Percentiles rank a stretch among this genome's conserved stretches.
phyloP scores from a whole-genome alignment of 179 eudicot species.

The Carnegiea gigantea region DNA sequence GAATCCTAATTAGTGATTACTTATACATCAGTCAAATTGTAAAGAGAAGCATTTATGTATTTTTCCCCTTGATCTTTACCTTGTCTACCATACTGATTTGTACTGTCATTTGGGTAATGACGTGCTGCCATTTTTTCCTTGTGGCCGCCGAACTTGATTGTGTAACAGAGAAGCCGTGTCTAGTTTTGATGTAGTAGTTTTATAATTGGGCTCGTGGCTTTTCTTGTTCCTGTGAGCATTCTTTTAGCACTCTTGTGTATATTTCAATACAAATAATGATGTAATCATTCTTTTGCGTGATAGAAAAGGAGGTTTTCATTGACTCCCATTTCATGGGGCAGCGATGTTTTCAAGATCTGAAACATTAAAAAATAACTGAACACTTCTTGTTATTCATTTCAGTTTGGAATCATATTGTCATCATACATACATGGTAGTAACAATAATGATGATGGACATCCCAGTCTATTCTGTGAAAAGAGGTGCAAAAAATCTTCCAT shows the following conservation, averaged over 20 bases:
- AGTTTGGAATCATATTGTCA: too few species aligned
- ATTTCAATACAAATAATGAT: not conserved
- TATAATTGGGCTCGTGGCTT: not conserved
- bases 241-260: not conserved
- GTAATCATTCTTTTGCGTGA: too few species aligned
- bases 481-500: too few species aligned
- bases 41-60: slow-evolving; percentile 6
- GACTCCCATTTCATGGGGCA: too few species aligned
- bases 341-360: too few species aligned
- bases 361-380: too few species aligned
- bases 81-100: not conserved
- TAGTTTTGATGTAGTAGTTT: not conserved
- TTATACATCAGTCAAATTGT: slow-evolving; percentile 3
- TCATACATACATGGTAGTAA: not conserved
- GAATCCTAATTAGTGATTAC: not conserved
- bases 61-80: not conserved
- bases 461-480: too few species aligned
- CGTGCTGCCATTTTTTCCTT: not conserved
- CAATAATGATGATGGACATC: not conserved
- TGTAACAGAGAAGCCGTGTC: not conserved
- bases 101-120: not conserved
- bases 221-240: not conserved
- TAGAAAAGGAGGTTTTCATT: not conserved
- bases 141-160: not conserved
- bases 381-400: too few species aligned